A percentile compares a stretch with the other conserved stretches of the same genome.
Evolutionary conservation across 108 stramenopile species (phyloP).

Genomic region (Nitzschia inconspicua): DNA sequence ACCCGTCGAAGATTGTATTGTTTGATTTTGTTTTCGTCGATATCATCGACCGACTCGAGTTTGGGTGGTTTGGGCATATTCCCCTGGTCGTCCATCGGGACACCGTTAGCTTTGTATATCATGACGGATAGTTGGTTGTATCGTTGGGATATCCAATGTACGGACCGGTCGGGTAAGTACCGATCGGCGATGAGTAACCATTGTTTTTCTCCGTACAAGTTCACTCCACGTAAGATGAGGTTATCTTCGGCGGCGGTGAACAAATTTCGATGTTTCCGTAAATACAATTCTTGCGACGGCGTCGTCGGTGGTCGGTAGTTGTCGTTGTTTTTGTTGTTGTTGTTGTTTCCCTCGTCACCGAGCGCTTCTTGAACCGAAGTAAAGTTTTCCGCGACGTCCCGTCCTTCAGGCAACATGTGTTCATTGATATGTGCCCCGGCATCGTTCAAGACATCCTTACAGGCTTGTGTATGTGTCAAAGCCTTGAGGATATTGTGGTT

Average conservation of each 20-base stretch:
- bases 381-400: constrained; percentile 51
- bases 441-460: constrained; percentile 55
- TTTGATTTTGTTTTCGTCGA: constrained; percentile 41
- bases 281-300: constrained; percentile 40
- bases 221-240: constrained; percentile 45
- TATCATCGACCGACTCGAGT: constrained; percentile 40
- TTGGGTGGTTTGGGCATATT: constrained; percentile 58
- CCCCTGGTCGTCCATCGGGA: constrained; percentile 65
- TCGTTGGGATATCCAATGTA: constrained; percentile 75
- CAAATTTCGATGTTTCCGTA: constrained; percentile 59
- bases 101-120: constrained; percentile 72
- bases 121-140: constrained; percentile 81
- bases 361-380: constrained; percentile 58
- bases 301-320: constrained; percentile 44
- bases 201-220: constrained; percentile 85
- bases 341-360: constrained; percentile 39
- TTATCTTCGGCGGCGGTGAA: constrained; percentile 85
- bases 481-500: constrained; percentile 30
- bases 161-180: constrained; percentile 73
- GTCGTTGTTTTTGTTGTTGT: too few species aligned
- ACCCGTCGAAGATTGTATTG: constrained; percentile 42
- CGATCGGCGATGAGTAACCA: constrained; percentile 84
- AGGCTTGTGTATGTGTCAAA: constrained; percentile 54
- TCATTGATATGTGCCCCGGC: constrained; percentile 57
- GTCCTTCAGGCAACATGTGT: constrained; percentile 41